Evolutionary conservation across 371 early-diverging fungal genomes (phyloP).

Genomic region (Haplosporangium sp.): DNA sequence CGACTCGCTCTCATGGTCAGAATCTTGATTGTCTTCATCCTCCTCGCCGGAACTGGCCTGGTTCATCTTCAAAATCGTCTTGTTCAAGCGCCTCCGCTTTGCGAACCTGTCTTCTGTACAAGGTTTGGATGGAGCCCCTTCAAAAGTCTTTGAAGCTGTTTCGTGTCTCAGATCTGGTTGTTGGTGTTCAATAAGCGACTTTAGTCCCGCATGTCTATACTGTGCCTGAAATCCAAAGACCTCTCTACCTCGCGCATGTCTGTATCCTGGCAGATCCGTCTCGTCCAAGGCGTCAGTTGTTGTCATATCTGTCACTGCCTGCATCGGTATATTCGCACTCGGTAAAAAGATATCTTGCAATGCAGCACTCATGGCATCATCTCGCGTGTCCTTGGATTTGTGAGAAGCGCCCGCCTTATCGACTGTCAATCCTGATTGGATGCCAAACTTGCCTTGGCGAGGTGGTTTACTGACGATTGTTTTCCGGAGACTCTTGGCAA

Average conservation of each 20-base stretch:
- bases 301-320: neutral
- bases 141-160: no score
- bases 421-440: conserved; percentile 27
- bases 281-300: neutral
- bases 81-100: conserved; percentile 29
- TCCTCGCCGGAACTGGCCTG: conserved; percentile 33
- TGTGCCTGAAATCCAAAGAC: conserved; percentile 48
- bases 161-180: neutral
- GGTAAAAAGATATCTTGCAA: conserved; percentile 50
- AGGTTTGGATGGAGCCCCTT: neutral
- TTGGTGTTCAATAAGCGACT: conserved; percentile 30
- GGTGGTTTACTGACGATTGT: neutral
- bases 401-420: conserved; percentile 11
- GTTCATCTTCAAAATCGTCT: conserved; percentile 34
- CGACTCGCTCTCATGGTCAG: conserved; percentile 23
- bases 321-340: neutral
- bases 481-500: conserved; percentile 46
- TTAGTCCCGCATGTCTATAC: conserved; percentile 25
- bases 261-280: neutral
- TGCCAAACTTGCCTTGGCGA: conserved; percentile 16
- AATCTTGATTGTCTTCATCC: conserved; percentile 27
- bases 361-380: conserved; percentile 14
- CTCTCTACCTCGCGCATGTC: conserved; percentile 34
- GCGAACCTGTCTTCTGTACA: conserved; percentile 13
- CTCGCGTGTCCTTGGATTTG: conserved; percentile 5